These are phyloP conservation scores for Aspergillus ochraceus DNA, from an alignment of 2,329 filamentous ascomycete genomes.

Conservation along the genomic window DNA sequence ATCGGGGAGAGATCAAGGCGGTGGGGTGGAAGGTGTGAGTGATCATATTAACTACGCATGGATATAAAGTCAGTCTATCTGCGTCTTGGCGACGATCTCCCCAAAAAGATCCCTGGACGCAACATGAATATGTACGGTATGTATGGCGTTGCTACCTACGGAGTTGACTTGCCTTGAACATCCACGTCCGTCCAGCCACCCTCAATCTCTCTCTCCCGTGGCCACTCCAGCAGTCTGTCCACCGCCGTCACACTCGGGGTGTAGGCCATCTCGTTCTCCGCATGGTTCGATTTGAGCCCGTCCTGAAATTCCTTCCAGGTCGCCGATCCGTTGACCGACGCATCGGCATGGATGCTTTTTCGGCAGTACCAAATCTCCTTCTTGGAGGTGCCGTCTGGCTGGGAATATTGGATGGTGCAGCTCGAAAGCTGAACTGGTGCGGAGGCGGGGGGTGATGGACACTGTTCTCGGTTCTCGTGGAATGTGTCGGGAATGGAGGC, in stretches of 20 bases:
- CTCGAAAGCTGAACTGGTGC: constrained; percentile 31
- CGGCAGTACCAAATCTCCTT: constrained; percentile 44
- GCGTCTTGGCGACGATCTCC: neutral
- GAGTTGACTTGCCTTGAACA: constrained; percentile 26
- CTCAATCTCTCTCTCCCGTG: constrained; percentile 12
- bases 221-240: constrained; percentile 32
- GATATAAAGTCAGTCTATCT: neutral
- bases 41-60: constrained; percentile 32
- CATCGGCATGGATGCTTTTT: constrained; percentile 37
- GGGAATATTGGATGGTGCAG: neutral
- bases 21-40: constrained; percentile 38
- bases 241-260: constrained; percentile 37
- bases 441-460: constrained; percentile 28
- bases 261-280: constrained; percentile 43
- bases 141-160: neutral
- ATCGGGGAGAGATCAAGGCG: constrained; percentile 32
- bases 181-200: constrained; percentile 25
- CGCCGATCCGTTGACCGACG: constrained; percentile 32
- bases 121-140: too few species aligned
- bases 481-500: constrained; percentile 29
- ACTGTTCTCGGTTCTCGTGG: constrained; percentile 26
- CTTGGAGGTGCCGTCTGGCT: neutral
- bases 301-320: constrained; percentile 40
- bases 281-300: constrained; percentile 39
- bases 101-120: neutral